These are phyloP conservation scores for Naganishia cerealis DNA, from an alignment of 1,284 basidiomycete genomes.

Conservation along the genomic window DNA sequence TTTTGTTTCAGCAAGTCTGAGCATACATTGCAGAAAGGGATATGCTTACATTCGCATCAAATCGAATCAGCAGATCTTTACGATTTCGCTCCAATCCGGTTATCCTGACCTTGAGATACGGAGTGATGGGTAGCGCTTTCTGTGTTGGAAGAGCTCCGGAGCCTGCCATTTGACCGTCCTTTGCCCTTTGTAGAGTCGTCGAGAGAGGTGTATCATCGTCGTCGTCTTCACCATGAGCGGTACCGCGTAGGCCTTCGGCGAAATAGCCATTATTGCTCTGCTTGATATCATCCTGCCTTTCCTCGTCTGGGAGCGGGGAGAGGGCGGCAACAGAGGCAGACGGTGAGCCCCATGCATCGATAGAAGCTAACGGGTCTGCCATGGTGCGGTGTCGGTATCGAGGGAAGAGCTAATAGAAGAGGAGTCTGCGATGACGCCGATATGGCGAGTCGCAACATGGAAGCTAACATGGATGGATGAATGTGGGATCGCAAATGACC, in stretches of 20 bases:
- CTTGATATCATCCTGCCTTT: not conserved
- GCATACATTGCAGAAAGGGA: slow-evolving; percentile 24
- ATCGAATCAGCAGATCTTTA: slow-evolving; percentile 82
- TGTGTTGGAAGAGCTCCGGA: not conserved
- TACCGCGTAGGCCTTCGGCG: not conserved
- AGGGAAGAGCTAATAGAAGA: too few relatives aligned
- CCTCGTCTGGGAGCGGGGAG: slow-evolving; percentile 2
- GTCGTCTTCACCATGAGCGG: slow-evolving; percentile 5
- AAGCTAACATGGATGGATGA: too few relatives aligned
- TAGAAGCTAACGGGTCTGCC: slow-evolving; percentile 28
- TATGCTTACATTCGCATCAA: slow-evolving; percentile 79
- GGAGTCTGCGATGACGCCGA: too few relatives aligned
- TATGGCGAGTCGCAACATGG: too few relatives aligned
- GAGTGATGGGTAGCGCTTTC: slow-evolving; percentile 41
- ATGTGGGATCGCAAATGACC: too few relatives aligned
- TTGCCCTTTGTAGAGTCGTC: not conserved
- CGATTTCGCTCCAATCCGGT: slow-evolving; percentile 87
- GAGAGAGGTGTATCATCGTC: slow-evolving; percentile 23
- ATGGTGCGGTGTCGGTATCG: not conserved
- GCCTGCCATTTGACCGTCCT: not conserved
- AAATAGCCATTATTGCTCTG: not conserved
- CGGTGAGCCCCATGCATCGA: slow-evolving; percentile 28
- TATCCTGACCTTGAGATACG: slow-evolving; percentile 81
- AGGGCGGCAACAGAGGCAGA: slow-evolving; percentile 17
- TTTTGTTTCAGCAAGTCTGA: not conserved